Evolutionary conservation across 768 basidiomycete genomes (phyloP).

Genomic region (Tremella mesenterica): DNA sequence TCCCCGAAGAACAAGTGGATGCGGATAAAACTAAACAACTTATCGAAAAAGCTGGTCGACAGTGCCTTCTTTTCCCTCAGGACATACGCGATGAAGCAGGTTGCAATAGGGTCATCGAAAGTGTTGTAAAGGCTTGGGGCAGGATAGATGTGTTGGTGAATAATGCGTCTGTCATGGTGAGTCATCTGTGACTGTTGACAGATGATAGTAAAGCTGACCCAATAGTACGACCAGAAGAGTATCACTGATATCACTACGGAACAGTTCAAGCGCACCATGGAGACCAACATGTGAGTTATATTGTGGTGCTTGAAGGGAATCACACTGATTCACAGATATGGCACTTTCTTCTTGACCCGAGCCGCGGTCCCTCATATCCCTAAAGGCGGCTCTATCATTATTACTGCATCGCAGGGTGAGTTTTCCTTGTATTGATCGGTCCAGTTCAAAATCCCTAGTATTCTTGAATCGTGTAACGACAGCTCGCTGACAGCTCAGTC

Average conservation of each 20-base stretch:
- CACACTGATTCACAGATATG: constrained; percentile 35
- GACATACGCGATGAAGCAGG: constrained; percentile 43
- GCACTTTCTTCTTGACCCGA: constrained; percentile 54
- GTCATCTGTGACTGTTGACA: constrained; percentile 10
- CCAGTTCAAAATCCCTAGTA: too few species aligned
- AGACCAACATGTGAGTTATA: constrained; percentile 49
- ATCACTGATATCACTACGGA: constrained; percentile 47
- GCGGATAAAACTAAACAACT: constrained; percentile 34
- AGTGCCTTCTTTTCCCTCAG: constrained; percentile 40
- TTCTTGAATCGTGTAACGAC: too few species aligned
- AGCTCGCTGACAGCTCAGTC: constrained; percentile 13
- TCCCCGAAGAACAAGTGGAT: constrained; percentile 54
- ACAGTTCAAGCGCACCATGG: constrained; percentile 53
- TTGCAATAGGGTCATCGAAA: constrained; percentile 40
- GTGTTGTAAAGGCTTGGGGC: constrained; percentile 43
- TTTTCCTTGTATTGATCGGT: neutral
- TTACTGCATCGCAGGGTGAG: constrained; percentile 51
- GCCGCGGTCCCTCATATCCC: constrained; percentile 55
- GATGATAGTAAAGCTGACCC: constrained; percentile 15
- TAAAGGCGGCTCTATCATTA: constrained; percentile 56
- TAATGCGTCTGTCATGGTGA: constrained; percentile 52
- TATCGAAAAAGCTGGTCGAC: constrained; percentile 25
- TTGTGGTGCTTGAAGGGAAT: neutral
- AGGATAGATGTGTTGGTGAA: constrained; percentile 55
- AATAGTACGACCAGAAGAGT: constrained; percentile 46